A percentile compares a stretch with the other conserved stretches of the same genome.
These are phyloP conservation scores for Warburgia ugandensis DNA, from an alignment of 164 flowering plant species.

Conservation along the genomic window DNA sequence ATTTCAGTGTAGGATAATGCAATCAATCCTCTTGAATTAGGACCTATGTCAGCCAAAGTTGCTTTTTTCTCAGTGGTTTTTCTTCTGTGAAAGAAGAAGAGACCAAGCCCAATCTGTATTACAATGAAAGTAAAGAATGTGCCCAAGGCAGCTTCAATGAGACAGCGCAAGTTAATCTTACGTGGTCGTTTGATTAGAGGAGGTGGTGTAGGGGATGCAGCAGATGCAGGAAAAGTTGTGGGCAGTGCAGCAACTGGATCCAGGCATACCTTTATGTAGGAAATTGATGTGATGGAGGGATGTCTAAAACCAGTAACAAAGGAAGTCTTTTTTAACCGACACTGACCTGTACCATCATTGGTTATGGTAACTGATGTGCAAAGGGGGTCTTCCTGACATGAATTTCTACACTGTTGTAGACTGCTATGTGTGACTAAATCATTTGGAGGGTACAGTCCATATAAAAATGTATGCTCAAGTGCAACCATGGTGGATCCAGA, in stretches of 20 bases:
- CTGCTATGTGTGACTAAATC: slow-evolving; percentile 30
- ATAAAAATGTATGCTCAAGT: slow-evolving; percentile 38
- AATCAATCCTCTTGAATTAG: slow-evolving; percentile 30
- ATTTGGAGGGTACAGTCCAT: slow-evolving; percentile 58
- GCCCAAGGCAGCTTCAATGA: slow-evolving; percentile 40
- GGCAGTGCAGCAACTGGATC: slow-evolving; percentile 57
- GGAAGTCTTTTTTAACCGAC: slow-evolving; percentile 33
- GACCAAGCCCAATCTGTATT: slow-evolving; percentile 41
- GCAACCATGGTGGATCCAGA: slow-evolving; percentile 30
- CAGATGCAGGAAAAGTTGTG: slow-evolving; percentile 5
- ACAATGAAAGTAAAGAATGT: slow-evolving; percentile 27
- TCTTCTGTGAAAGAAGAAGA: slow-evolving; percentile 31
- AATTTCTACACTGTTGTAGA: slow-evolving; percentile 30
- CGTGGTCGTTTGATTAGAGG: slow-evolving; percentile 8
- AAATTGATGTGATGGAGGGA: slow-evolving; percentile 37
- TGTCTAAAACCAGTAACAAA: slow-evolving; percentile 44
- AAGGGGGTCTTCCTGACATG: slow-evolving; percentile 35
- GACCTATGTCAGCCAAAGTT: slow-evolving; percentile 13
- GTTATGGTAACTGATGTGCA: slow-evolving; percentile 55
- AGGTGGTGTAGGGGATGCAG: slow-evolving; percentile 9
- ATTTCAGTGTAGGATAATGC: slow-evolving; percentile 45
- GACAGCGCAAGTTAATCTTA: slow-evolving; percentile 29
- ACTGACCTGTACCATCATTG: slow-evolving; percentile 50
- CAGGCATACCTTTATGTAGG: slow-evolving; percentile 55
- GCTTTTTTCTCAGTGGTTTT: slow-evolving; percentile 17